Base-by-base conservation (phyloP, 2,329 filamentous ascomycete genomes). In the Cladosporium sp. region DNA sequence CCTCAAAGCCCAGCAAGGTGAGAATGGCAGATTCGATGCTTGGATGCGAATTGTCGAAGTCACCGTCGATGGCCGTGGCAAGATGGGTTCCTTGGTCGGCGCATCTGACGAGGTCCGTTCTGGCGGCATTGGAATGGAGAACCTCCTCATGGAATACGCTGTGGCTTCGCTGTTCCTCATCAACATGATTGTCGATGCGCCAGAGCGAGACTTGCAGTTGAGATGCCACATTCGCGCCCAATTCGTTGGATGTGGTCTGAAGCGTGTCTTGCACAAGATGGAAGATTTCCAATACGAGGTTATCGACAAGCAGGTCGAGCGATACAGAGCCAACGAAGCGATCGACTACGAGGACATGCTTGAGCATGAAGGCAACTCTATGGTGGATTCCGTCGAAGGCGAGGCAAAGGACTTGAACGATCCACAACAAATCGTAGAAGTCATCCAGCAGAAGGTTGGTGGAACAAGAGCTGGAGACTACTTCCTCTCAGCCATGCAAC, bases 11-110 rank as follows among this genome's bases (percentile, higher is more conserved):
- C 85, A 92, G 69, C 88, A 92, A 69, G 89, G 88, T 62, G 94
- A 97, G 74, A 97, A 95, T 75, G 93, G 94, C 39, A 86, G 94
- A 1, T 99, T 99, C 70, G 94, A 99, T 74, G 88, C 92, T 38
- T 99, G 94, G 94, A 96, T 99, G 90, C 90, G 94, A 60, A 88
- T 97, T 61, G 93, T 97, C 42, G 94, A 97, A 76, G 93, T 97
- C 67, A 97, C 93, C 1, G 87, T 97, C 64, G 94, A 97, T 74
- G 94, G 94, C 39, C 88, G 94, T 70, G 94, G 94, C 68, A 99
- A 97, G 82, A 97, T 99, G 92, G 94, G 94, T 68, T 97, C 92
- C 77, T 80, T 97, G 67, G 94, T 99, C 28, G 94, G 94, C 64
- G 94, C 94, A 34, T 97, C 92, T 70, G 94, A 97, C 69, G 94